Evolutionary conservation across 2,329 filamentous ascomycete species (phyloP), one percentile per base, ranked within the genome.

Genomic region (Phaeosphaeriaceae sp.): DNA sequence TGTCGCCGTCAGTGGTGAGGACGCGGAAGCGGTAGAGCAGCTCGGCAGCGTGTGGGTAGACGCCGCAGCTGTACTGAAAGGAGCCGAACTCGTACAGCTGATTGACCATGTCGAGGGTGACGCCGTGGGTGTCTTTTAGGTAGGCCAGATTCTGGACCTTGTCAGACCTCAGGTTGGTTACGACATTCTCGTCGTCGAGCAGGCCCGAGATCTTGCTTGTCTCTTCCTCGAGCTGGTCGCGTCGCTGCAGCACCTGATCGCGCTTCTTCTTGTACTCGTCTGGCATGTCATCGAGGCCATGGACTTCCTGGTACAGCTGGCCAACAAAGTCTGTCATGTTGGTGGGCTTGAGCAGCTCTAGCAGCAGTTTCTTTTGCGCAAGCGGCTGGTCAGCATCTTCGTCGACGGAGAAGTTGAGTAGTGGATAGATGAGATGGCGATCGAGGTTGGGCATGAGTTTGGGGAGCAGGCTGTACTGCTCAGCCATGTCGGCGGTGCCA

Each of bases 241-340:
- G 78, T 77, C 88, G 85, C 72, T 87, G 82, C 67, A 97, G 79
- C 54, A 97, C 92, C 72, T 92, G 87, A 74, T 97, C 89, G 70
- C 91, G 84, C 86, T 94, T 95, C 75, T 89, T 87, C 66, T 86
- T 84, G 76, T 92, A 97, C 76, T 97, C 92, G 57, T 88, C 83
- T 42, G 94, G 92, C 46, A 89, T 80, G 55, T 90, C 83, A 52
- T 88, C 82, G 58, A 91, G 84, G 65, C 87, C 83, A 79, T 97
- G 86, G 61, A 99, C 85, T 70, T 97, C 89, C 74, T 89, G 89
- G 82, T 96, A 91, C 62, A 99, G 81, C 69, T 88, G 89, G 70
- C 92, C 92, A 46, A 97, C 90, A 74, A 96, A 99, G 77, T 99
- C 94, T 68, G 89, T 94, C 94, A 99, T 99, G 82, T 97, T 97